These are phyloP conservation scores for Podaxis sp. DNA, from an alignment of 768 basidiomycete genomes.

Conservation along the genomic window DNA sequence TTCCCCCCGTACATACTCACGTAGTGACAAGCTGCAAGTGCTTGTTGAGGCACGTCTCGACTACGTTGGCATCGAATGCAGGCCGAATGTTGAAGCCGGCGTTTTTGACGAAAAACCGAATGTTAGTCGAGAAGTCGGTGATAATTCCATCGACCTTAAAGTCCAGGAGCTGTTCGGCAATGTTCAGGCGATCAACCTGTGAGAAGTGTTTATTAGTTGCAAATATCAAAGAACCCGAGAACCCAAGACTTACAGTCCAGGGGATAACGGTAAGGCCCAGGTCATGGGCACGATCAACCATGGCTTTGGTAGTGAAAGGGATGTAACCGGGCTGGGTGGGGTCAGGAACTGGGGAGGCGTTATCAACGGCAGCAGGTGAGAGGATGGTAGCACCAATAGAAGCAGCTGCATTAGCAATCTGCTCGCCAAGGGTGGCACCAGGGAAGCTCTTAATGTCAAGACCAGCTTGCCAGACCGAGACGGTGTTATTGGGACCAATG, in stretches of 20 bases:
- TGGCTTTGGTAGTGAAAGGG: conserved; percentile 59
- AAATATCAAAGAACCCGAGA: neutral
- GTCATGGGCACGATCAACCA: conserved; percentile 64
- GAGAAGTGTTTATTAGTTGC: neutral
- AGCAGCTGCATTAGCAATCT: conserved; percentile 65
- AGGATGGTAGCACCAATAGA: conserved; percentile 61
- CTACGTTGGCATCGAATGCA: conserved; percentile 51
- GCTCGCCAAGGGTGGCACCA: conserved; percentile 51
- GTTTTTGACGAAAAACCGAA: conserved; percentile 55
- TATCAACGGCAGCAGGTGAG: conserved; percentile 50
- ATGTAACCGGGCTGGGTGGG: conserved; percentile 39
- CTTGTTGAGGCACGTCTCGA: conserved; percentile 57
- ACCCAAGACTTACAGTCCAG: conserved; percentile 54
- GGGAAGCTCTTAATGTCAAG: conserved; percentile 58
- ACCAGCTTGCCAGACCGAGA: conserved; percentile 69
- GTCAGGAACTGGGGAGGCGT: conserved; percentile 35
- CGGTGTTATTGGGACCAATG: conserved; percentile 33
- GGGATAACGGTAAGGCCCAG: conserved; percentile 63
- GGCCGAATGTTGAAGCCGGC: conserved; percentile 50
- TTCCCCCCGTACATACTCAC: neutral
- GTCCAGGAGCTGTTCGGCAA: conserved; percentile 54
- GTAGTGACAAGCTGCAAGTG: conserved; percentile 34
- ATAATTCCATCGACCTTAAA: conserved; percentile 75
- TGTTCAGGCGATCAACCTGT: conserved; percentile 59
- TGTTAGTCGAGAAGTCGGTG: conserved; percentile 62